Conservation (phyloP, 2,329 filamentous ascomycete genomes). For the Cytospora piceicola region DNA sequence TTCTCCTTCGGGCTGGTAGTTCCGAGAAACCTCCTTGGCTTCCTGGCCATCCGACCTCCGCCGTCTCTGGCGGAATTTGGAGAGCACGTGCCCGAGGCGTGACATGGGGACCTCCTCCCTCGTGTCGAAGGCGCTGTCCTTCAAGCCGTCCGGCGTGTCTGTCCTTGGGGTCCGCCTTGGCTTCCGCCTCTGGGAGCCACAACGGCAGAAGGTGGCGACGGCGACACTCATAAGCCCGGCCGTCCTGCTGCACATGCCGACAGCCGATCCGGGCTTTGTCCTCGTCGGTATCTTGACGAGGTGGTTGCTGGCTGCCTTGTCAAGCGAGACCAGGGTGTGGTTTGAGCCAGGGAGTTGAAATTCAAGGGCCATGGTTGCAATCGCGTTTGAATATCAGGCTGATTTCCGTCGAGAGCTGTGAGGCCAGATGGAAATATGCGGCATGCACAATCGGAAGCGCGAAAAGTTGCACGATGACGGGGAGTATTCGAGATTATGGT, state of each 20-base stretch:
- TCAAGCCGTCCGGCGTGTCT: conserved; percentile 18
- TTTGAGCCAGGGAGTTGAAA: not conserved
- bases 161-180: conserved; percentile 1
- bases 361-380: not conserved
- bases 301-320: not conserved
- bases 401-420: not conserved
- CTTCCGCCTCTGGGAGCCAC: conserved; percentile 5
- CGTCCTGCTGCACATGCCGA: conserved; percentile 20
- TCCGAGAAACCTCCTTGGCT: conserved; percentile 43
- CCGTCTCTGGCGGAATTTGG: conserved; percentile 22
- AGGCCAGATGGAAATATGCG: not conserved
- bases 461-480: not conserved
- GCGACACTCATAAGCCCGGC: conserved; percentile 19
- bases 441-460: not conserved
- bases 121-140: conserved; percentile 13
- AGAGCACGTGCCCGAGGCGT: conserved; percentile 24
- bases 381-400: not conserved
- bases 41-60: conserved; percentile 43
- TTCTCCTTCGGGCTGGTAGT: conserved; percentile 39
- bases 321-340: not conserved
- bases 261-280: conserved; percentile 3
- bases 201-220: conserved; percentile 15
- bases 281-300: not conserved
- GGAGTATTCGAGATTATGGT: not conserved
- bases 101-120: conserved; percentile 8